Conservation (phyloP, 2,329 filamentous ascomycete genomes). For the Cryphonectria parasitica region DNA sequence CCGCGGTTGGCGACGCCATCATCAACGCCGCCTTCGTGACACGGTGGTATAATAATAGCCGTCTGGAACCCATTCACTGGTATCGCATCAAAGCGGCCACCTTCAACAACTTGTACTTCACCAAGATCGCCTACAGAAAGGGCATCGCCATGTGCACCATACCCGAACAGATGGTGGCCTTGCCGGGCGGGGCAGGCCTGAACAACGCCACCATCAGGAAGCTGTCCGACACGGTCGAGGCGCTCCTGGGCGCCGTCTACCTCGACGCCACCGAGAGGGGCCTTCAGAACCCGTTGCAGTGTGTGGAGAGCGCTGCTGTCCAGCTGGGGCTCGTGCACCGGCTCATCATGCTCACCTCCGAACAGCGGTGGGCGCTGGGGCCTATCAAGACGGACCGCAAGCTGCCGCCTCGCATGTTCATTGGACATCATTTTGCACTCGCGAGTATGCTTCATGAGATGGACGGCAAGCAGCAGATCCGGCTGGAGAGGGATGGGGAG, state of each 20-base stretch:
- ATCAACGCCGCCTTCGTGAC: constrained; percentile 1
- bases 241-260: constrained; percentile 22
- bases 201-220: neutral
- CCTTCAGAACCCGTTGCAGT: neutral
- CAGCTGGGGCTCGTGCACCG: constrained; percentile 14
- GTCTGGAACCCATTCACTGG: neutral
- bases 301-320: neutral
- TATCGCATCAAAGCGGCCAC: rapidly evolving
- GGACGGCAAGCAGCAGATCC: neutral
- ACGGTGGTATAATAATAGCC: constrained; percentile 3
- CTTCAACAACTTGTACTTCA: constrained; percentile 14
- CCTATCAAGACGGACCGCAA: neutral
- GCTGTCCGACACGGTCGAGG: constrained; percentile 23
- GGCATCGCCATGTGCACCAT: constrained; percentile 16
- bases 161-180: neutral
- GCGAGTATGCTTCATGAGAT: neutral
- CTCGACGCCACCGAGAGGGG: constrained; percentile 9
- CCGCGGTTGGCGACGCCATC: constrained; percentile 17
- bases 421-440: constrained; percentile 20
- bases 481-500: neutral
- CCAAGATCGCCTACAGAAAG: neutral
- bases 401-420: constrained; percentile 15
- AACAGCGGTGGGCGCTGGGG: constrained; percentile 8
- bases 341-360: neutral
- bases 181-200: neutral